phyloP scores from a whole-genome alignment of 805 yeast genomes.

The Isabelozyma pseudorhagii region DNA sequence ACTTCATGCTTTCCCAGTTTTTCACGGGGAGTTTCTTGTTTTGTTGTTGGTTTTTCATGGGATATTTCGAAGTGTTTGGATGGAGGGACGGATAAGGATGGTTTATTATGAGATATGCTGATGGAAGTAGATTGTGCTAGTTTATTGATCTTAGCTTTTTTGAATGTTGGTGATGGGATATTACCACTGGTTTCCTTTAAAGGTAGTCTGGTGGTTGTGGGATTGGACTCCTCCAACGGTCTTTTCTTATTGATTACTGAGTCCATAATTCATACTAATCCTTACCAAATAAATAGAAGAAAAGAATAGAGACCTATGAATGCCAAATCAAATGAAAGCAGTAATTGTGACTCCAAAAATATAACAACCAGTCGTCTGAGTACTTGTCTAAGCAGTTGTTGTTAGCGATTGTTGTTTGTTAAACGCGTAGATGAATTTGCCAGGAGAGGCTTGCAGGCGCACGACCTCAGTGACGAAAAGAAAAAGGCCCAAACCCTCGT shows the following conservation, averaged over 20 bases:
- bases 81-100: background rate
- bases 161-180: conserved; percentile 34
- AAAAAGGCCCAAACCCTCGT: background rate
- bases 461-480: background rate
- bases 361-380: background rate
- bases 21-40: background rate
- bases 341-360: background rate
- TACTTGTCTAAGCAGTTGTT: background rate
- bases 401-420: background rate
- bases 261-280: background rate
- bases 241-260: background rate
- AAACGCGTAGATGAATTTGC: background rate
- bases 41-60: background rate
- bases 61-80: background rate
- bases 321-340: too few species aligned
- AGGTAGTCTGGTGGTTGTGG: conserved; percentile 22
- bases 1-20: background rate
- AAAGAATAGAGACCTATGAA: too few species aligned
- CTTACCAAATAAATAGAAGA: too few species aligned
- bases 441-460: background rate
- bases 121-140: background rate
- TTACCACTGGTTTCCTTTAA: conserved; percentile 40
- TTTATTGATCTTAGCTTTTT: conserved; percentile 23
- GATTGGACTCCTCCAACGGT: background rate
- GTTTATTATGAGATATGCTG: conserved; percentile 1